Evolutionary conservation across 1,139 yeast species (phyloP).

Genomic region (Tardiomyces depauwii): DNA sequence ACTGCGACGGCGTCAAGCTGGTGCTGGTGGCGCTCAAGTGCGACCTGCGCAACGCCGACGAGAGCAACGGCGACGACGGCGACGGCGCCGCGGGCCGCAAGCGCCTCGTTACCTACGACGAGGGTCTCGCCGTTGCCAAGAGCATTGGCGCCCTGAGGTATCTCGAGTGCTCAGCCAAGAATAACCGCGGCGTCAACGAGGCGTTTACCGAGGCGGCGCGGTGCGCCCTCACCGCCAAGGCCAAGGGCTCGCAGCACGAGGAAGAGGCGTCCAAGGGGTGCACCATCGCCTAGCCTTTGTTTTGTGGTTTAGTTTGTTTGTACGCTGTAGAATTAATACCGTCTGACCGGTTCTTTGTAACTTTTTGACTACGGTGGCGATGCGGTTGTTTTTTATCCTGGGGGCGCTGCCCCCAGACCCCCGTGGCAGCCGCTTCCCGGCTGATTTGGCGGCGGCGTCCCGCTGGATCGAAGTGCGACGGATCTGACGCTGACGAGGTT

Average conservation of each 20-base stretch:
- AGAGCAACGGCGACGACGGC: slow-evolving; percentile 22
- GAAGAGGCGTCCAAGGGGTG: slow-evolving; percentile 19
- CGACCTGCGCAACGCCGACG: slow-evolving; percentile 55
- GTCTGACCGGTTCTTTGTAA: not conserved
- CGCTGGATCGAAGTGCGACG: too few species aligned
- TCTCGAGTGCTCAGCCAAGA: slow-evolving; percentile 88
- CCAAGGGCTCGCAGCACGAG: slow-evolving; percentile 49
- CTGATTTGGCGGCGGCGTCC: too few species aligned
- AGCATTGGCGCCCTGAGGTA: slow-evolving; percentile 39
- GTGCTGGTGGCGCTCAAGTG: slow-evolving; percentile 92
- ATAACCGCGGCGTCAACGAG: slow-evolving; percentile 90
- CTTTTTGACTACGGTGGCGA: too few species aligned
- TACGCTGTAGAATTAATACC: not conserved
- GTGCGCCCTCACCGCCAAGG: slow-evolving; percentile 84
- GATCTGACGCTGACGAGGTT: too few species aligned
- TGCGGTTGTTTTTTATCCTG: too few species aligned
- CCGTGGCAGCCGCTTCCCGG: too few species aligned
- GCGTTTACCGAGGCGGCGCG: slow-evolving; percentile 97
- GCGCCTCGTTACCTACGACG: slow-evolving; percentile 56
- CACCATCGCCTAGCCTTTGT: slow-evolving; percentile 7
- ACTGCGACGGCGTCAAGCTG: slow-evolving; percentile 91
- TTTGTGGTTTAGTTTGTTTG: not conserved
- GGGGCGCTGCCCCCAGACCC: too few species aligned
- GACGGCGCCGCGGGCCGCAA: slow-evolving; percentile 27
- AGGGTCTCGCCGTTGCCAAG: slow-evolving; percentile 79